phyloP scores from a whole-genome alignment of 768 basidiomycete genomes.

The Mrakia blollopis region DNA sequence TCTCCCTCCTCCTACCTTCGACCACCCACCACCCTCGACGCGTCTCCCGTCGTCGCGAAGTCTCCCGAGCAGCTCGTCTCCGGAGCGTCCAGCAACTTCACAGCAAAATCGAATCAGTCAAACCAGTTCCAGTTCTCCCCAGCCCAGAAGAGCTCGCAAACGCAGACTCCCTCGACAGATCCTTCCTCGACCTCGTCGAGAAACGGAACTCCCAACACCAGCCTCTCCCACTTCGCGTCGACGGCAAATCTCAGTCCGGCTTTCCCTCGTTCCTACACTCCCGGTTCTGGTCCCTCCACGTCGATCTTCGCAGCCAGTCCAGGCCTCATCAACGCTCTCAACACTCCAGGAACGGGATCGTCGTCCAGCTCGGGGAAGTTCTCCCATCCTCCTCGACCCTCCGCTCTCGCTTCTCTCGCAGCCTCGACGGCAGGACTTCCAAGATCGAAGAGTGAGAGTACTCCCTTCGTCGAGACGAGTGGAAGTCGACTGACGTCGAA shows the following conservation, averaged over 20 bases:
- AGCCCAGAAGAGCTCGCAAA: not conserved
- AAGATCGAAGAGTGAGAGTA: slow-evolving; percentile 1
- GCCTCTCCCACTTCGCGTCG: not conserved
- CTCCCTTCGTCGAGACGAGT: not conserved
- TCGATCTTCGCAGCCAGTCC: not conserved
- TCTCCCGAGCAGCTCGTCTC: not conserved
- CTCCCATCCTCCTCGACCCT: slow-evolving; percentile 6
- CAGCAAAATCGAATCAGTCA: not conserved
- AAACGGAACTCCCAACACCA: not conserved
- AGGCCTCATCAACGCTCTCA: not conserved
- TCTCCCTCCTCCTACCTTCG: not conserved
- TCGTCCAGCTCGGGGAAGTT: slow-evolving; percentile 7
- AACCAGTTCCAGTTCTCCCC: slow-evolving; percentile 4
- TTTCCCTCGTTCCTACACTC: not conserved
- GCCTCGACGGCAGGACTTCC: not conserved
- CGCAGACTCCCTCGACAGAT: not conserved
- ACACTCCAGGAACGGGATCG: slow-evolving; percentile 1
- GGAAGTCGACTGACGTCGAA: not conserved
- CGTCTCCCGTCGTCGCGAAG: not conserved
- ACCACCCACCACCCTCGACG: not conserved
- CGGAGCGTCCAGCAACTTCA: not conserved
- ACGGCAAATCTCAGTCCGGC: not conserved
- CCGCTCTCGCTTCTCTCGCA: not conserved
- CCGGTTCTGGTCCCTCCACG: not conserved
- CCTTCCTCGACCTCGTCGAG: not conserved